Evolutionary conservation across 2,329 filamentous ascomycete genomes (phyloP), one percentile per base, ranked within the genome.

Genomic region (Pseudogymnoascus sp.): DNA sequence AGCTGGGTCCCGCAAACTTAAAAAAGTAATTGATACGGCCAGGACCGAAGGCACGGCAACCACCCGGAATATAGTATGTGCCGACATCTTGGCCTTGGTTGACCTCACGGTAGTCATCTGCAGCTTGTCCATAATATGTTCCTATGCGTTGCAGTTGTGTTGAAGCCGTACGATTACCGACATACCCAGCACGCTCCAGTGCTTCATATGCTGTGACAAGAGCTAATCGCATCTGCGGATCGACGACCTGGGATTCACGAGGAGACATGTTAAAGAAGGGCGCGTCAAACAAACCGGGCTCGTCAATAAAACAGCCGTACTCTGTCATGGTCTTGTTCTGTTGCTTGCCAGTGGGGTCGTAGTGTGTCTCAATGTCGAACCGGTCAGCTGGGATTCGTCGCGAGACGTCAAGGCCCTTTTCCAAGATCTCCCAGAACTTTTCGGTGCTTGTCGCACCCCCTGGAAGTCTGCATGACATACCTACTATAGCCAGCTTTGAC

Each of bases 251-350:
- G 34, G 89, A 89, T 73, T 91, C 88, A 65, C 87, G 84, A 7
- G 88, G 88, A 28, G 88, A 91, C 84, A 92, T 90, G 74, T 90
- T 90, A 81, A 92, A 92, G 75, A 92, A 91, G 0, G 85, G 80
- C 18, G 86, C 84, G 66, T 92, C 89, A 68, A 92, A 92, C 58
- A 86, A 77, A 62, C 87, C 87, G 0, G 88, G 87, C 65, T 90
- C 81, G 63, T 89, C 83, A 16, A 59, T 78, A 75, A 76, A 91
- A 74, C 86, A 89, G n/a, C 88, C 88, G 65, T 85, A 89, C 7
- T 83, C 86, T 1, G 85, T 89, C 73, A 87, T 85, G 60, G 81
- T 87, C 64, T 86, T 90, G 75, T 90, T 91, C 73, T 85, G 85
- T 60, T 77, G 80, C 72, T 88, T 89, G 35, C 85, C 86, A 12